phyloP scores from a whole-genome alignment of 164 flowering plant species.

The Cinnamomum chago region DNA sequence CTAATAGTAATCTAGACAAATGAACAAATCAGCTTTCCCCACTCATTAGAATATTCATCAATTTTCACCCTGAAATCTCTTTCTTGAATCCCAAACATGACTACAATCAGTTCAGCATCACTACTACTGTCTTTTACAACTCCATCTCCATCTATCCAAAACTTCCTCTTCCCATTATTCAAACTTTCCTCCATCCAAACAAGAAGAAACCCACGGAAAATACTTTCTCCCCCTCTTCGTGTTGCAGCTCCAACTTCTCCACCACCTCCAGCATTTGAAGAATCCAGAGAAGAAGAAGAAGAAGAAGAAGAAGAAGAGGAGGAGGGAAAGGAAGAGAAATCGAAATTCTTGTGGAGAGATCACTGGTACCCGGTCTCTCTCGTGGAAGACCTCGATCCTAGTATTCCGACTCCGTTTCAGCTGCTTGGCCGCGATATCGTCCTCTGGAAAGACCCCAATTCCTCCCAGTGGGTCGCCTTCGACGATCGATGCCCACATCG shows the following conservation, averaged over 20 bases:
- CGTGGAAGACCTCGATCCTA: conserved; percentile 77
- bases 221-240: background rate
- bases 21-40: too few relatives aligned
- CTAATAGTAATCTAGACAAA: too few relatives aligned
- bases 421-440: conserved; percentile 86
- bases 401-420: conserved; percentile 77
- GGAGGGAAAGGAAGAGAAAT: background rate
- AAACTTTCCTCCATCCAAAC: background rate
- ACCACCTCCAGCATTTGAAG: background rate
- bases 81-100: background rate
- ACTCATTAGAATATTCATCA: too few relatives aligned
- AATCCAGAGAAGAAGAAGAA: background rate
- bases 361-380: conserved; percentile 97
- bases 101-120: background rate
- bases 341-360: conserved; percentile 78
- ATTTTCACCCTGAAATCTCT: background rate
- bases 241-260: conserved; percentile 5
- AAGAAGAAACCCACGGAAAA: background rate
- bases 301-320: too few relatives aligned
- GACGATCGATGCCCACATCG: conserved; percentile 95
- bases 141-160: background rate
- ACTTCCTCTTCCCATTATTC: background rate
- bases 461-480: conserved; percentile 73
- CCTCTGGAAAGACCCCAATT: conserved; percentile 66
- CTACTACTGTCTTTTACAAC: background rate